Percentiles rank a stretch among this genome's conserved stretches.
phyloP scores from a whole-genome alignment of 768 basidiomycete species.

The Phylloporus sp. region DNA sequence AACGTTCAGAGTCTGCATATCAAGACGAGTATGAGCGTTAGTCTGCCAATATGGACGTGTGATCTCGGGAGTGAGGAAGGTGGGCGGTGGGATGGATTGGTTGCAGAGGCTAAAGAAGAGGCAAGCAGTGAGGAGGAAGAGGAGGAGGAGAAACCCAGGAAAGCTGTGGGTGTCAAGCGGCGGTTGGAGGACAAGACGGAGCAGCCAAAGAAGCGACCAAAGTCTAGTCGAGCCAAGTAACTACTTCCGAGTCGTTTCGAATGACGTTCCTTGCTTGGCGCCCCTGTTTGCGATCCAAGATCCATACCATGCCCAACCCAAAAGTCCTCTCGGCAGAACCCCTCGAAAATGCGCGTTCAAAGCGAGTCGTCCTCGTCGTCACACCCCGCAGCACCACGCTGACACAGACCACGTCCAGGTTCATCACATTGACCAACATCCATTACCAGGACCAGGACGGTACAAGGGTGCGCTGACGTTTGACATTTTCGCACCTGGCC shows the following conservation, averaged over 20 bases:
- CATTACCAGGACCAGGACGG: constrained; percentile 77
- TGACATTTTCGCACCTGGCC: not conserved
- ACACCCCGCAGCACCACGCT: not conserved
- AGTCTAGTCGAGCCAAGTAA: not conserved
- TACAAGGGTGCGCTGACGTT: constrained; percentile 44
- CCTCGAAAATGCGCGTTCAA: constrained; percentile 52
- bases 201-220: constrained; percentile 16
- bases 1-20: constrained; percentile 86
- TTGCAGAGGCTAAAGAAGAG: constrained; percentile 13
- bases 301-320: constrained; percentile 34
- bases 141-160: not conserved
- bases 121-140: not conserved
- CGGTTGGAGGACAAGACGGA: constrained; percentile 5
- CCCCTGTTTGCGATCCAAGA: not conserved
- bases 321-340: constrained; percentile 50
- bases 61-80: constrained; percentile 48
- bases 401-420: constrained; percentile 41
- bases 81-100: constrained; percentile 29
- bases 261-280: too few species aligned
- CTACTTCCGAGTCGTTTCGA: too few species aligned
- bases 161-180: constrained; percentile 11
- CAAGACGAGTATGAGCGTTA: constrained; percentile 80
- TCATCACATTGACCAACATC: constrained; percentile 81
- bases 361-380: constrained; percentile 34
- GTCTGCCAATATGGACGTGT: constrained; percentile 90